These are phyloP conservation scores for Barbatosphaeria neglecta DNA, from an alignment of 495 filamentous ascomycete genomes.

Conservation along the genomic window DNA sequence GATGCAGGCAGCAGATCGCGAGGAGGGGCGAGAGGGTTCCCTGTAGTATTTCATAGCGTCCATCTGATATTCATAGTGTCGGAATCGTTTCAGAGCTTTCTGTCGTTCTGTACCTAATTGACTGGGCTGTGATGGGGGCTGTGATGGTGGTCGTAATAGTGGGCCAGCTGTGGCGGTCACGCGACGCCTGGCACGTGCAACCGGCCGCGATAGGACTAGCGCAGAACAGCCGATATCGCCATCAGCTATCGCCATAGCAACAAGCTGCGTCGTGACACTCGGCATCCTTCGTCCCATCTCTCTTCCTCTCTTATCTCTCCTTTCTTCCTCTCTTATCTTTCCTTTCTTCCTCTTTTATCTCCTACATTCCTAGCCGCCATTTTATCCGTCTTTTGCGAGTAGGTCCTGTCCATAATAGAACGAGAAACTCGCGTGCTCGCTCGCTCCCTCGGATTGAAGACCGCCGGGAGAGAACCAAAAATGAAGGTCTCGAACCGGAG, in stretches of 20 bases:
- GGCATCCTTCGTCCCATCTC: background rate
- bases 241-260: background rate
- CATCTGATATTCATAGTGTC: too few relatives aligned
- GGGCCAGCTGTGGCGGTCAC: background rate
- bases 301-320: background rate
- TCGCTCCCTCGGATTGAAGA: too few relatives aligned
- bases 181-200: background rate
- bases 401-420: background rate
- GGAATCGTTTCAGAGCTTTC: too few relatives aligned
- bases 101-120: too few relatives aligned
- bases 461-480: too few relatives aligned
- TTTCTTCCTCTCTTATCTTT: background rate
- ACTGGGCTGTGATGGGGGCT: too few relatives aligned
- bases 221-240: background rate
- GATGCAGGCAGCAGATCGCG: background rate
- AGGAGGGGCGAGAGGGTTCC: too few relatives aligned
- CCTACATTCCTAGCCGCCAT: background rate
- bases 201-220: background rate
- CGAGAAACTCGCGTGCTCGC: background rate
- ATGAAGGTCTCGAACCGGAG: background rate
- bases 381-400: background rate
- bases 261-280: background rate
- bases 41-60: too few relatives aligned
- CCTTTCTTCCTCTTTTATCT: background rate
- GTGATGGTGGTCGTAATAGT: too few relatives aligned